Conservation (phyloP, 2,329 filamentous ascomycete genomes). For the Fusarium citri region DNA sequence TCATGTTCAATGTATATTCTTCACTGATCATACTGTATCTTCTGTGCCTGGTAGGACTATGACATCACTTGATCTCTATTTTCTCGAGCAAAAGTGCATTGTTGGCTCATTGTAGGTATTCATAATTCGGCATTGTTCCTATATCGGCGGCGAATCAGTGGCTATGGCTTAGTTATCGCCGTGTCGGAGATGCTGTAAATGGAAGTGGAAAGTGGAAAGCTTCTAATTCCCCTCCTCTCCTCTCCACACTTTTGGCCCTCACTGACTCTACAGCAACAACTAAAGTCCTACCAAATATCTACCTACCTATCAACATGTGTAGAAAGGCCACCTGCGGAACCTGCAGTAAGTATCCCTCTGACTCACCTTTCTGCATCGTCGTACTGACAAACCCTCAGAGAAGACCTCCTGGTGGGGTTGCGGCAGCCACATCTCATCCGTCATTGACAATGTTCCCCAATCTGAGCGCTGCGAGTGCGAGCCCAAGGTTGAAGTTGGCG, state of each 20-base stretch:
- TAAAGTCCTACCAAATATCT: neutral
- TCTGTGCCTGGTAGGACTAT: slow-evolving; percentile 2
- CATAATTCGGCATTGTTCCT: slow-evolving; percentile 3
- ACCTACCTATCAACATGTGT: slow-evolving; percentile 65
- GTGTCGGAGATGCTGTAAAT: slow-evolving; percentile 25
- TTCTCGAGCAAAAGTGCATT: neutral
- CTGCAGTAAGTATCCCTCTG: slow-evolving; percentile 66
- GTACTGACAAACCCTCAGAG: slow-evolving; percentile 23
- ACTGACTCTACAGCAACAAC: neutral
- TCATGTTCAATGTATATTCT: neutral
- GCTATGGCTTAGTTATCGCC: slow-evolving; percentile 26
- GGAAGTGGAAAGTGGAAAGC: slow-evolving; percentile 13
- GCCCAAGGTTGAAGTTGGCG: slow-evolving; percentile 70
- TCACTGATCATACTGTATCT: neutral
- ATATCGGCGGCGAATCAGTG: slow-evolving; percentile 17
- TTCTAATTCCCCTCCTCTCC: slow-evolving; percentile 1
- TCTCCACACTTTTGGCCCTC: slow-evolving; percentile 16
- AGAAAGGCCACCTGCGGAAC: slow-evolving; percentile 70
- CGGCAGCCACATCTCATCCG: slow-evolving; percentile 68
- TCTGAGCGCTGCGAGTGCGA: slow-evolving; percentile 73
- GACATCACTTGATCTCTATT: slow-evolving; percentile 7
- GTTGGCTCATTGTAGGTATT: neutral
- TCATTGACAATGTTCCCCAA: slow-evolving; percentile 70
- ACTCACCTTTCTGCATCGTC: neutral
- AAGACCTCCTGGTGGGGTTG: slow-evolving; percentile 71